Conservation (phyloP, 2,329 filamentous ascomycete species). For the Acephala macrosclerotiorum region DNA sequence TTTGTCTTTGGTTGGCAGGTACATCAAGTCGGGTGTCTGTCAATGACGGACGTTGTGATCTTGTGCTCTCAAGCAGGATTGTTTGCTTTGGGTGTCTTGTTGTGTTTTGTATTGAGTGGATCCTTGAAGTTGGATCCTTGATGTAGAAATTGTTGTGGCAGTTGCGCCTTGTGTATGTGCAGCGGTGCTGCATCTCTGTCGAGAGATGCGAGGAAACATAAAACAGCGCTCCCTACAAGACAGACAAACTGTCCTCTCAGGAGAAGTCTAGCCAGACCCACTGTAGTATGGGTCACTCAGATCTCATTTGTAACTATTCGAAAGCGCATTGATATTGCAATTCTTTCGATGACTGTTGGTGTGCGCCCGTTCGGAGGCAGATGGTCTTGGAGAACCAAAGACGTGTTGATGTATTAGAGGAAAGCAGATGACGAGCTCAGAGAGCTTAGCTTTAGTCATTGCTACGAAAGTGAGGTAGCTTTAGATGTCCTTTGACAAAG, state of each 20-base stretch:
- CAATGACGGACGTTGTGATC: not conserved
- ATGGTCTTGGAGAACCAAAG: too few relatives aligned
- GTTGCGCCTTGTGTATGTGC: not conserved
- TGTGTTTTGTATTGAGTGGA: not conserved
- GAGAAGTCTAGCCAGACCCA: too few relatives aligned
- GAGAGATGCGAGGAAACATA: not conserved
- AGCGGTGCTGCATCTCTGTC: not conserved
- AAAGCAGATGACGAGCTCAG: too few relatives aligned
- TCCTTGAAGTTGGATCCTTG: too few relatives aligned
- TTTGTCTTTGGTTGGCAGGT: conserved; percentile 1
- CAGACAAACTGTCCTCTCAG: too few relatives aligned
- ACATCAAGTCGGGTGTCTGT: conserved; percentile 5
- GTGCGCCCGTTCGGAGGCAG: not conserved
- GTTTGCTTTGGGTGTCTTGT: not conserved
- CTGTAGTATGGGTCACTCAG: too few relatives aligned
- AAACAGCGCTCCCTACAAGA: too few relatives aligned
- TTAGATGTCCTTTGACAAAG: not conserved
- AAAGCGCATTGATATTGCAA: too few relatives aligned
- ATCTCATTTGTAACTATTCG: too few relatives aligned
- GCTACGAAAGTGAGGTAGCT: not conserved
- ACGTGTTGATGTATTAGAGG: too few relatives aligned
- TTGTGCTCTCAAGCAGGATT: conserved; percentile 1
- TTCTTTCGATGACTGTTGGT: not conserved
- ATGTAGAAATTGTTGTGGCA: too few relatives aligned
- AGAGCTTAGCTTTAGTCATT: not conserved